Conservation (phyloP, 768 basidiomycete species). For the Boletus rex-veris region DNA sequence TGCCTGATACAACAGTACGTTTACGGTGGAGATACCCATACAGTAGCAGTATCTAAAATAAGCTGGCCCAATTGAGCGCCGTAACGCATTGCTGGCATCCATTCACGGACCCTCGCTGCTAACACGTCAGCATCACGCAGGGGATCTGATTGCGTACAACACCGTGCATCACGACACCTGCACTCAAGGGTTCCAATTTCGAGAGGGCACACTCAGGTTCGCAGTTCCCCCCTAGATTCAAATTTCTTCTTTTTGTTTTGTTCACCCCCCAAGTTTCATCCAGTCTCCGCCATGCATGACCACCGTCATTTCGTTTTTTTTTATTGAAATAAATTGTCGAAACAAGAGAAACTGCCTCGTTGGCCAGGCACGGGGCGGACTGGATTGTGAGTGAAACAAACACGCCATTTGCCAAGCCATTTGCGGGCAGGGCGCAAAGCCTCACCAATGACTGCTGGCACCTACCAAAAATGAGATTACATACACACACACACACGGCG, state of each 20-base stretch:
- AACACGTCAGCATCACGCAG: slow-evolving; percentile 30
- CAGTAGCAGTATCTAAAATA: not conserved
- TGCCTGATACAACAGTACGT: slow-evolving; percentile 9
- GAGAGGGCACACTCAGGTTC: slow-evolving; percentile 28
- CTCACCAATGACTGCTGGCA: slow-evolving; percentile 26
- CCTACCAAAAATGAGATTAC: slow-evolving; percentile 20
- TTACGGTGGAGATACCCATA: slow-evolving; percentile 21
- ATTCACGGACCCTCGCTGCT: slow-evolving; percentile 22
- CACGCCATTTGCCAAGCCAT: slow-evolving; percentile 14
- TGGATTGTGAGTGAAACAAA: slow-evolving; percentile 10
- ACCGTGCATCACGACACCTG: slow-evolving; percentile 12
- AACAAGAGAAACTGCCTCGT: slow-evolving; percentile 11
- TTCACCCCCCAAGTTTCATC: slow-evolving; percentile 12
- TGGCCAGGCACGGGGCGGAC: slow-evolving; percentile 14
- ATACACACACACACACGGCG: slow-evolving; percentile 18
- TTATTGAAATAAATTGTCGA: slow-evolving; percentile 9
- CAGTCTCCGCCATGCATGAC: slow-evolving; percentile 12
- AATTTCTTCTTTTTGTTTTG: slow-evolving; percentile 8
- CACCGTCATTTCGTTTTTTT: slow-evolving; percentile 8
- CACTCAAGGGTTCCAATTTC: slow-evolving; percentile 21
- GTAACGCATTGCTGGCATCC: slow-evolving; percentile 30
- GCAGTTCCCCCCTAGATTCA: slow-evolving; percentile 5
- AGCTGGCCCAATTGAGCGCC: slow-evolving; percentile 13
- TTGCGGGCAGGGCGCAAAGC: slow-evolving; percentile 9
- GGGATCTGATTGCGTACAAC: slow-evolving; percentile 29